Evolutionary conservation across 2,329 filamentous ascomycete genomes (phyloP), one percentile per base, ranked within the genome.

Genomic region (Neonectria magnoliae): DNA sequence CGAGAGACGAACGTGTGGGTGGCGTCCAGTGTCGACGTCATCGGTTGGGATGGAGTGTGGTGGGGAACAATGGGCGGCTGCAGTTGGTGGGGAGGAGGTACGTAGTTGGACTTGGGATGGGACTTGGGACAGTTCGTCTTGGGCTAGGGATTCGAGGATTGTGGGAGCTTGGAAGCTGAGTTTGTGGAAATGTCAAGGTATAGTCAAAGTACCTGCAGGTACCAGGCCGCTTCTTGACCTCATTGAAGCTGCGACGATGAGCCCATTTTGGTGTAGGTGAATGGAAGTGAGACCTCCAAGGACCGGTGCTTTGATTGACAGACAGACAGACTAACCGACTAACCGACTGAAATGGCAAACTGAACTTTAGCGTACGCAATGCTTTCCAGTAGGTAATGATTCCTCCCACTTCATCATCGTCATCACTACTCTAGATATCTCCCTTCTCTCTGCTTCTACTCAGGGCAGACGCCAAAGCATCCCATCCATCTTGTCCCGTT

Each of bases 241-340:
- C 33, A 25, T 6, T 25, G 31, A 16, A 16, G 14, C 14, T 10
- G 29, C 22, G 31, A 3, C 10, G 11, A 36, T 47, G 33, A 41
- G 33, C 56, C 63, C 33, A 61, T 66, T 61, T 61, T 45, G 45
- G 67, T 68, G 65, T 71, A 69, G 71, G 70, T 70, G 36, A 14
- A 16, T 70, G 36, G 36, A 16, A 38, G 36, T 13, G 7, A n/a
- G 36, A n/a, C 64, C 41, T 36, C 25, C 25, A 51, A 45, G 62
- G 18, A 42, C 36, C 36, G 14, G 10, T 6, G 27, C 22, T 22
- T 18, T 36, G 55, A 20, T 48, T 48, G 47, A 50, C 44, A 42
- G 47, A 50, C 44, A 33, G 54, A 53, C 62, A 7, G 14, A 14
- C 5, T 16, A 5, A 41, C 9, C 3, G 16, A 41, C 8, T 10